phyloP scores from a whole-genome alignment of 257 asterid species.

The Prunella vulgaris region DNA sequence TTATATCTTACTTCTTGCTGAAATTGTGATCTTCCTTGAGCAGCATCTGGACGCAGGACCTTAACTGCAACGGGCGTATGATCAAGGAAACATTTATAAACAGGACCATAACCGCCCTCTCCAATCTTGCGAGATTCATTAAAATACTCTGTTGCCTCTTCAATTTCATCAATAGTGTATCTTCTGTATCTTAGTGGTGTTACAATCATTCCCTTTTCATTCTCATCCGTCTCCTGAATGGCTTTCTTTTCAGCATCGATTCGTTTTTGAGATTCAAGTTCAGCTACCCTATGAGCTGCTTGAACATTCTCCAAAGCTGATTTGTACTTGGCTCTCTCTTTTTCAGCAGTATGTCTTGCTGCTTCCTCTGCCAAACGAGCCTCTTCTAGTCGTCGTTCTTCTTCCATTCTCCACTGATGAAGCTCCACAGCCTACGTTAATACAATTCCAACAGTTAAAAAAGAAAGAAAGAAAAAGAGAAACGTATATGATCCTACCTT shows the following conservation, averaged over 20 bases:
- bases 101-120: conserved; percentile 98
- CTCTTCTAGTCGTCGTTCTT: conserved; percentile 60
- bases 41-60: conserved; percentile 84
- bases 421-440: conserved; percentile 64
- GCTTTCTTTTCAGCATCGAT: conserved; percentile 33
- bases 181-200: conserved; percentile 49
- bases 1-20: conserved; percentile 59
- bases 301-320: conserved; percentile 39
- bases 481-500: conserved; percentile 40
- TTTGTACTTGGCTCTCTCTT: conserved; percentile 39
- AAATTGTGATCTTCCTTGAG: conserved; percentile 84
- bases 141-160: conserved; percentile 62
- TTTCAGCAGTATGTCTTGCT: conserved; percentile 30
- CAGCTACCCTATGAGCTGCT: conserved; percentile 45
- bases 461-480: background rate
- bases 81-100: conserved; percentile 74
- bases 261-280: conserved; percentile 39
- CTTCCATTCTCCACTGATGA: conserved; percentile 71
- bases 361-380: conserved; percentile 50
- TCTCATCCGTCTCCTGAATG: conserved; percentile 27
- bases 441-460: background rate
- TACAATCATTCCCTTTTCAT: background rate
- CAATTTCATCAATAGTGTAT: conserved; percentile 72
- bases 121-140: conserved; percentile 59
- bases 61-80: conserved; percentile 83